Evolutionary conservation across 768 basidiomycete species (phyloP).

Genomic region (Dentipellis fragilis): DNA sequence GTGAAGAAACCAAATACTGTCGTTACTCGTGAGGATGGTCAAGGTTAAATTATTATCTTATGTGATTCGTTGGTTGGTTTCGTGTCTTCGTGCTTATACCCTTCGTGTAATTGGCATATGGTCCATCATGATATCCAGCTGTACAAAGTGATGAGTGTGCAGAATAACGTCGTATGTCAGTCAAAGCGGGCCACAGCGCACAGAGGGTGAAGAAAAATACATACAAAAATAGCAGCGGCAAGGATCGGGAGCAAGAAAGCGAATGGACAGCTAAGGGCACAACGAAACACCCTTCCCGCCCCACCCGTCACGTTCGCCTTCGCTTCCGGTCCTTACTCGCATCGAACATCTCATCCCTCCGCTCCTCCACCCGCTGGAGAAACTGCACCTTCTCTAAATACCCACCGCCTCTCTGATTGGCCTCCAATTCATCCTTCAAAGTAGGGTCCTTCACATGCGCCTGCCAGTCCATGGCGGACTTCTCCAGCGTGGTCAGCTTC

Average conservation of each 20-base stretch:
- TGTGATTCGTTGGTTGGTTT: background rate
- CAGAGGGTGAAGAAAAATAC: background rate
- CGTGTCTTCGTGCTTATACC: background rate
- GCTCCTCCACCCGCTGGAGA: slow-evolving; percentile 61
- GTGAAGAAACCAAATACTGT: background rate
- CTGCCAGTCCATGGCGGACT: slow-evolving; percentile 82
- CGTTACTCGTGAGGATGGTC: background rate
- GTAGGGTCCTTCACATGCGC: slow-evolving; percentile 41
- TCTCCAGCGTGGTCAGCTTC: slow-evolving; percentile 77
- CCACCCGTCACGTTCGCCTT: slow-evolving; percentile 6
- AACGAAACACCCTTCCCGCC: background rate
- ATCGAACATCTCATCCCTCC: slow-evolving; percentile 58
- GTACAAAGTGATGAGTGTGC: too few relatives aligned
- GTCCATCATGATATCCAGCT: background rate
- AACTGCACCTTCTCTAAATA: slow-evolving; percentile 85
- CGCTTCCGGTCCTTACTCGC: slow-evolving; percentile 47
- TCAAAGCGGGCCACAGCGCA: background rate
- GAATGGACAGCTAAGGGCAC: background rate
- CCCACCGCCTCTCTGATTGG: slow-evolving; percentile 63
- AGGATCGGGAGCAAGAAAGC: background rate
- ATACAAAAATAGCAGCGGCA: background rate
- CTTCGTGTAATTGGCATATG: background rate
- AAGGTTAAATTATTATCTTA: background rate
- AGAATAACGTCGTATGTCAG: too few relatives aligned
- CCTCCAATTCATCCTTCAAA: slow-evolving; percentile 63